phyloP scores from a whole-genome alignment of 768 basidiomycete species.

The Hericium alpestre region DNA sequence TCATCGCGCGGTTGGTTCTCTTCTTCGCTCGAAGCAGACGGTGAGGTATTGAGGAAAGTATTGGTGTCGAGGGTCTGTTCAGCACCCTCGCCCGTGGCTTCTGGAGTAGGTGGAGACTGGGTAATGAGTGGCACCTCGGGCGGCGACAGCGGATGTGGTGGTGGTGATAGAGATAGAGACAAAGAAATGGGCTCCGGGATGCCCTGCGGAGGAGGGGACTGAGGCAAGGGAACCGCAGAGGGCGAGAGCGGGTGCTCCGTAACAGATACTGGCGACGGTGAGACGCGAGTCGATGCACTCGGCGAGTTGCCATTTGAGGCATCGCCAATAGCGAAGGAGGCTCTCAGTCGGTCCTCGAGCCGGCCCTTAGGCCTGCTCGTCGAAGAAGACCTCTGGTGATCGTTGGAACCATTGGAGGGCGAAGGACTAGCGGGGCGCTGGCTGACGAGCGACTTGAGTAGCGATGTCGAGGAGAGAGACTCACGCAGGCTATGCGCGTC shows the following conservation, averaged over 20 bases:
- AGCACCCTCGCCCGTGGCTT: no score
- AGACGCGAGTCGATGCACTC: constrained; percentile 27
- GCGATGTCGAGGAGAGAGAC: not conserved
- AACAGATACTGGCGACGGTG: constrained; percentile 27
- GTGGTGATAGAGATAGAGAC: not conserved
- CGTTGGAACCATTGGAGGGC: not conserved
- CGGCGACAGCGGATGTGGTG: not conserved
- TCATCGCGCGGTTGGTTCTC: no score
- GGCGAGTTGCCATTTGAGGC: constrained; percentile 35
- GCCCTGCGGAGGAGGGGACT: constrained; percentile 5
- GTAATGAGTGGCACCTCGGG: no score
- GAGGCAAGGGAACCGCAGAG: constrained; percentile 6
- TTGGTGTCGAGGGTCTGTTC: no score
- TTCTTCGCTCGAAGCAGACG: no score
- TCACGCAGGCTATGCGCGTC: constrained; percentile 4
- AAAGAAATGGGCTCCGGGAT: not conserved
- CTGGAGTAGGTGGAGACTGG: no score
- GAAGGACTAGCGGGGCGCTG: constrained; percentile 39
- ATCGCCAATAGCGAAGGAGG: constrained; percentile 52
- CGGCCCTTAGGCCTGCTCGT: constrained; percentile 37
- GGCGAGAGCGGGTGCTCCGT: constrained; percentile 21
- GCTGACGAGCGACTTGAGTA: constrained; percentile 39
- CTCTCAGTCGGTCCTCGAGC: constrained; percentile 69
- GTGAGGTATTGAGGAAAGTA: no score
- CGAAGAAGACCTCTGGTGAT: constrained; percentile 18